phyloP scores from a whole-genome alignment of 371 early-diverging fungal genomes.

The Mucor piriformis region DNA sequence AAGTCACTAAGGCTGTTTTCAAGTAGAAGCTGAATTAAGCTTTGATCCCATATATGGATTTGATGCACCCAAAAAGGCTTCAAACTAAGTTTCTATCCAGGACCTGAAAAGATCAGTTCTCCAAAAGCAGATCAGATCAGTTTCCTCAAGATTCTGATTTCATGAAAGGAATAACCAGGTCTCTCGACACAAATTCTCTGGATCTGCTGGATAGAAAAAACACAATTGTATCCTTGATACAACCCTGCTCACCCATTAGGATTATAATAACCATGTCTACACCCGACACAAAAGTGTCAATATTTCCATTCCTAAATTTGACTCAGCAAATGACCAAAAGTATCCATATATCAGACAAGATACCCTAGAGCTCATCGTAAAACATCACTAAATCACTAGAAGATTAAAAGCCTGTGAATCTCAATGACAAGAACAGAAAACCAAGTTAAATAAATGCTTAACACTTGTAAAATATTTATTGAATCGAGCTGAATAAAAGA shows the following conservation, averaged over 20 bases:
- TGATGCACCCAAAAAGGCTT: conserved; percentile 5
- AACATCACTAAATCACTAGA: neutral
- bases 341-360: conserved; percentile 17
- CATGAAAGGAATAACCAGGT: conserved; percentile 19
- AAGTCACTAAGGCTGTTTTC: neutral
- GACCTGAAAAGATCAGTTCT: conserved; percentile 1
- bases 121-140: conserved; percentile 1
- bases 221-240: conserved; percentile 20
- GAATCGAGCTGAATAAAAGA: conserved; percentile 1
- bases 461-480: neutral
- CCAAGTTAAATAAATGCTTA: neutral
- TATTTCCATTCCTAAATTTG: conserved; percentile 17
- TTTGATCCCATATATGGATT: conserved; percentile 18
- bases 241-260: conserved; percentile 22
- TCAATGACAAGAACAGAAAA: conserved; percentile 1
- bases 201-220: no score
- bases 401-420: conserved; percentile 1
- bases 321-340: conserved; percentile 11
- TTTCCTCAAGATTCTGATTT: conserved; percentile 19
- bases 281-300: conserved; percentile 15
- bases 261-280: conserved; percentile 23
- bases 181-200: conserved; percentile 14
- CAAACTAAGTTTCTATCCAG: conserved; percentile 1
- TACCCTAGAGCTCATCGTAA: conserved; percentile 7
- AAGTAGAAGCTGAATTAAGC: conserved; percentile 10